Percentiles rank a stretch among this genome's conserved stretches.
These are phyloP conservation scores for Durusdinium trenchii DNA, from an alignment of 73 alveolate genomes.

Conservation along the genomic window DNA sequence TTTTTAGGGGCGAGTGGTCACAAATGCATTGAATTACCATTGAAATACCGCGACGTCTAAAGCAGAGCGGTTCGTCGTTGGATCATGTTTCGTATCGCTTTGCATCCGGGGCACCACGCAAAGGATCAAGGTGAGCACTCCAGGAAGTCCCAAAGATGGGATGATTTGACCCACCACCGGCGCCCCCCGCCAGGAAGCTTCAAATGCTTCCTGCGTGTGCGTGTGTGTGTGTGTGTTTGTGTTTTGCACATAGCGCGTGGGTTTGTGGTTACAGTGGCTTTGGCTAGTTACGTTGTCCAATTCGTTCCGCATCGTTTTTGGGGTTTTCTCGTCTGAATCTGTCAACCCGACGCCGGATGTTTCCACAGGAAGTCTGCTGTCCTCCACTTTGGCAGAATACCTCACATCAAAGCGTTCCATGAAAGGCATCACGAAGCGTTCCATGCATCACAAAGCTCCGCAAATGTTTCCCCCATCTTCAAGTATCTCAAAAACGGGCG, in stretches of 20 bases:
- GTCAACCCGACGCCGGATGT: too few species aligned
- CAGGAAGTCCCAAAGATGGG: conserved; percentile 22
- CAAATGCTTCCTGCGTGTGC: not conserved
- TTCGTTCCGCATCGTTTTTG: too few species aligned
- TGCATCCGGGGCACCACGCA: not conserved
- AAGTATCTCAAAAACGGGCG: not conserved
- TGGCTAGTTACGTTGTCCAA: too few species aligned
- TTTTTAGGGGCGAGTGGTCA: not conserved
- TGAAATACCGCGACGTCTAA: too few species aligned
- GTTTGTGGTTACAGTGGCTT: too few species aligned
- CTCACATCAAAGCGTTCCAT: too few species aligned
- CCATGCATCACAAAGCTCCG: not conserved
- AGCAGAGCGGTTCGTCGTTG: too few species aligned
- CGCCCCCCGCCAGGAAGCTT: conserved; percentile 14
- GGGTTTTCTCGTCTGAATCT: too few species aligned
- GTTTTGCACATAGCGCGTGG: too few species aligned
- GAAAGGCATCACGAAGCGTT: not conserved
- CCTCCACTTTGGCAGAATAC: conserved; percentile 21
- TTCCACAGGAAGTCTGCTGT: conserved; percentile 21
- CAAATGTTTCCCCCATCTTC: not conserved
- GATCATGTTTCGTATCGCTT: too few species aligned
- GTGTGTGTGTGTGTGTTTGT: too few species aligned
- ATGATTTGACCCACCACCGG: not conserved
- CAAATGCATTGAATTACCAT: too few species aligned
- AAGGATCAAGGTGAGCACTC: conserved; percentile 29